A percentile compares a stretch with the other conserved stretches of the same genome.
Conservation (phyloP, 2,329 filamentous ascomycete genomes). For the Ophiognomonia clavigignenti-juglandacearum region DNA sequence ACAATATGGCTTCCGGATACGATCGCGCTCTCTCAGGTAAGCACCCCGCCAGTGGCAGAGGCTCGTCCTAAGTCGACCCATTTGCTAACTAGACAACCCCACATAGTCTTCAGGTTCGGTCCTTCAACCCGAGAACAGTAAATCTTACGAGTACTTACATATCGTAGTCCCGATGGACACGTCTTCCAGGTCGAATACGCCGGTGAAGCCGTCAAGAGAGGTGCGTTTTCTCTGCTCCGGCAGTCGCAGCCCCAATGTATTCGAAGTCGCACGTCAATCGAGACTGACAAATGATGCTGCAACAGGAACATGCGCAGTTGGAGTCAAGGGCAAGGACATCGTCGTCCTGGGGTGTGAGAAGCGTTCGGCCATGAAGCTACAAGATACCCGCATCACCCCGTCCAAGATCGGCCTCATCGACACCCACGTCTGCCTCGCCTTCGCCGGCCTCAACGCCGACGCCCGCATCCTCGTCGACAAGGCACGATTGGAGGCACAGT, state of each 20-base stretch:
- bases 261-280: no score
- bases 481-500: constrained; percentile 93
- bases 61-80: constrained; percentile 15
- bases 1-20: constrained; percentile 82
- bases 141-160: constrained; percentile 5
- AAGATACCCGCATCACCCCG: constrained; percentile 97
- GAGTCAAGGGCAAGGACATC: constrained; percentile 90
- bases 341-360: constrained; percentile 98
- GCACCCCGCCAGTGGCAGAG: constrained; percentile 25
- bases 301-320: constrained; percentile 91
- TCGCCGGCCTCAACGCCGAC: constrained; percentile 95
- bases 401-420: constrained; percentile 98
- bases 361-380: constrained; percentile 97
- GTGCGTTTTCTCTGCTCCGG: no score
- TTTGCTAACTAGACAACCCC: constrained; percentile 36
- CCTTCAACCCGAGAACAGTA: constrained; percentile 27
- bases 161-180: constrained; percentile 86
- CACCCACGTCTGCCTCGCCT: constrained; percentile 92
- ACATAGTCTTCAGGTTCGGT: constrained; percentile 74
- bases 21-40: constrained; percentile 98
- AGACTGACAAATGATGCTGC: constrained; percentile 11
- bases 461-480: constrained; percentile 98
- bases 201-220: constrained; percentile 96
- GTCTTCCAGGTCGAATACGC: constrained; percentile 99
- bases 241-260: no score